Evolutionary conservation across 2,329 filamentous ascomycete genomes (phyloP), one percentile per base, ranked within the genome.

Genomic region (Fusarium mexicanum): DNA sequence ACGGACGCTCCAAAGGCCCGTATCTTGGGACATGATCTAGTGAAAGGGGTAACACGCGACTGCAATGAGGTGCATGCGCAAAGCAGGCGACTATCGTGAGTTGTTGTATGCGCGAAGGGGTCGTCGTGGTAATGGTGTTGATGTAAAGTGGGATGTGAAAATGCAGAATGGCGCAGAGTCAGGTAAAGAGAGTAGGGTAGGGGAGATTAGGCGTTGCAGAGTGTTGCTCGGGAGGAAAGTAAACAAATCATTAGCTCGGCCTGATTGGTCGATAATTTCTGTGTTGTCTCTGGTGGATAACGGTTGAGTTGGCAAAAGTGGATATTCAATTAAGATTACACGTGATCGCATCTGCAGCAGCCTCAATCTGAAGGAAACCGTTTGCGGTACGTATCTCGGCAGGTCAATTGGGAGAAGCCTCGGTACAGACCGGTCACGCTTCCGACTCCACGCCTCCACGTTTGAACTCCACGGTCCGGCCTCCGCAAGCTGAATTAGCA

Each of bases 1-100:
- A 84, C 94, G 94, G 82, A 97, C 94, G 80, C 95, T 98, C 89
- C 96, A 98, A 81, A 96, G 87, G 80, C 93, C 93, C 71, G 91
- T 91, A 80, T 97, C 94, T 85, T 96, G 94, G 85, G 94, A 94
- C 94, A 97, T 97, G 80, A 65, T 79, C 62, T 61, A 59, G 41
- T 17, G 47, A 47, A 51, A 68, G 33, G 43, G 47, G 54, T 55
- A 62, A 35, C 43, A 67, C 57, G 74, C 77, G 76, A 75, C 57
- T 48, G 68, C 61, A 64, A 71, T 65, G 48, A 38, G 54, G 48
- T 46, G 55, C 55, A 65, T 67, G 73, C 69, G 73, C 74, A 55
- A 50, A 44, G 24, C 40, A 54, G 50, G 43, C 41, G 58, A 54
- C 40, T 59, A 53, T 61, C 12, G 63, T 64, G 31, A 26, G 59